Base-by-base conservation (phyloP, 208 protist species). In the Leishmania guyanensis region DNA sequence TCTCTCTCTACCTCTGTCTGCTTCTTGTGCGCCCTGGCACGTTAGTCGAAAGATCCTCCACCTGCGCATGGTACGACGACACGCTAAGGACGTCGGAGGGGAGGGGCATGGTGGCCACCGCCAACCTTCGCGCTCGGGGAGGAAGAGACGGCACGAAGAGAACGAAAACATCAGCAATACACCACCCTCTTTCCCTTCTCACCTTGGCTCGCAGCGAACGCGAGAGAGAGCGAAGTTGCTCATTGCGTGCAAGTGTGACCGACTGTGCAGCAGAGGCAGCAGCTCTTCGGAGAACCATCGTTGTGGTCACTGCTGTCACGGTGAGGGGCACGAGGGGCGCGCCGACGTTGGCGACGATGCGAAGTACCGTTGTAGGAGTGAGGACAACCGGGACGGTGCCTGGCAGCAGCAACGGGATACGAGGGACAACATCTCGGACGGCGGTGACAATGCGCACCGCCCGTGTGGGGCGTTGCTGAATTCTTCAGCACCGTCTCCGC, bases 51-150 rank as follows among this genome's bases (percentile, higher is more conserved):
- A 54, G 4, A 29, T 14, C 43, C 46, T 33, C 68, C 29, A 73
- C 43, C 46, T 29, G 68, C 68, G 46, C 20, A 73, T 73, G 68
- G 26, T 20, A 20, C 68, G 17, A 64, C 39, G 50, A 76, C 48
- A 14, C 51, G 48, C 16, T 10, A 43, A 60, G n/a, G 72, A 43
- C 16, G 14, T 33, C 72, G 46, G 12, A 39, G 22, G 20, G 48
- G 72, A 62, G 51, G 72, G 51, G 10, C 33, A 76, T 62, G 26
- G n/a, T 39, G 51, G 29, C 51, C 29, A 48, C 72, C 48, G 33
- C 29, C 72, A 43, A 56, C 48, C 17, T 62, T 64, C 33, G 51
- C 68, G 20, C 68, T 53, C 68, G 68, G n/a, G 68, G 68, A 73
- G 46, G 68, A 73, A 26, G 39, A 50, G 68, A 17, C 68, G 46